Percentiles rank a stretch among this genome's conserved stretches.
phyloP scores from a whole-genome alignment of 2,329 filamentous ascomycete genomes.

The Endothia cerciana region DNA sequence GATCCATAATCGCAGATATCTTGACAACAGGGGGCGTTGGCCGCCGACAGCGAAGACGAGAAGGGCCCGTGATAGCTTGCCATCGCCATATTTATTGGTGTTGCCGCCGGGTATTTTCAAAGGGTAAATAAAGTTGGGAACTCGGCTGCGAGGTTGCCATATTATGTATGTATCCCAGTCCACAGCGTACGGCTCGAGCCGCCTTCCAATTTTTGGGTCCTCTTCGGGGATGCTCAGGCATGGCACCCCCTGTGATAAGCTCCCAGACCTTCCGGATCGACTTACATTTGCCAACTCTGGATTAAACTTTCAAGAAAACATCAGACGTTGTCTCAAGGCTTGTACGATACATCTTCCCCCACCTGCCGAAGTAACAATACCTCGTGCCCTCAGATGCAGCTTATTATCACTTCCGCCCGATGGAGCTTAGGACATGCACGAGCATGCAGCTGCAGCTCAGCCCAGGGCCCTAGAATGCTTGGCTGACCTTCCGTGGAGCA shows the following conservation, averaged over 20 bases:
- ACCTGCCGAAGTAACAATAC: not conserved
- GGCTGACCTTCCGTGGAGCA: not conserved
- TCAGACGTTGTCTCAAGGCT: not conserved
- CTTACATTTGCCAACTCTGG: too few relatives aligned
- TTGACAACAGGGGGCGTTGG: not conserved
- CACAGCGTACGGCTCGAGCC: not conserved
- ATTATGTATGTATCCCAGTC: not conserved
- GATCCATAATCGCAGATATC: not conserved
- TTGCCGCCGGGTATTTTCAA: not conserved
- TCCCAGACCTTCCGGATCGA: not conserved
- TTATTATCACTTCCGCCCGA: not conserved
- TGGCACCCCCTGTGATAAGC: not conserved
- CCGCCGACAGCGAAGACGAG: too few relatives aligned
- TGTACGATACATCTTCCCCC: not conserved
- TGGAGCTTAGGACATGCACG: not conserved
- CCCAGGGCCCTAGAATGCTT: not conserved
- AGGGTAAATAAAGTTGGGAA: too few relatives aligned
- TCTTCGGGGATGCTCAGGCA: not conserved
- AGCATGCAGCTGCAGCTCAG: not conserved
- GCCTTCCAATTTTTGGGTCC: not conserved
- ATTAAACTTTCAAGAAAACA: not conserved
- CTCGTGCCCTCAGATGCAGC: not conserved
- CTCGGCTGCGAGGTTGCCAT: not conserved
- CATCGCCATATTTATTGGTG: not conserved
- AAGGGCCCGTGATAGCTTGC: not conserved